A percentile compares a stretch with the other conserved stretches of the same genome.
Evolutionary conservation across 345 rosid species (phyloP).

Genomic region (Brassica incana): DNA sequence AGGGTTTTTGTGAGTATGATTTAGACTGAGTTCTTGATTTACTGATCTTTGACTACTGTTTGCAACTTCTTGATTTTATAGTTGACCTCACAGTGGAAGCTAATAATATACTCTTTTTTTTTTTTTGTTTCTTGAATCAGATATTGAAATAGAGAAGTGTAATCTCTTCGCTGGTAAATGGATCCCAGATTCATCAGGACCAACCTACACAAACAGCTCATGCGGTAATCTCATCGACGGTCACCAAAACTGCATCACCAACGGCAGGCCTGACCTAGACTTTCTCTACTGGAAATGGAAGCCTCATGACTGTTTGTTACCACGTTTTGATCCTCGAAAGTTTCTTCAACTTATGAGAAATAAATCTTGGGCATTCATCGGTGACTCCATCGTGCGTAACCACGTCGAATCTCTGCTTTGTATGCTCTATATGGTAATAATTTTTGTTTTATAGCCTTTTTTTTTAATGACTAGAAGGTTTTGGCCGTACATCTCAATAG

Average conservation of each 20-base stretch:
- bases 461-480: too few species aligned
- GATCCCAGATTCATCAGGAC: constrained; percentile 74
- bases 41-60: neutral
- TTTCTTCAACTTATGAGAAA: constrained; percentile 77
- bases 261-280: constrained; percentile 79
- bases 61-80: neutral
- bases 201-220: constrained; percentile 53
- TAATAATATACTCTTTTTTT: neutral
- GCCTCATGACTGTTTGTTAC: constrained; percentile 71
- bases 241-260: constrained; percentile 90
- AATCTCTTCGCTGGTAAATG: constrained; percentile 81
- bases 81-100: constrained; percentile 12
- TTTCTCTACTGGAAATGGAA: constrained; percentile 91
- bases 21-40: neutral
- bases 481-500: too few species aligned
- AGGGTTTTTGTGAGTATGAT: neutral
- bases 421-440: constrained; percentile 72
- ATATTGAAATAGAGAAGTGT: constrained; percentile 56
- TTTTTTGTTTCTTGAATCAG: constrained; percentile 21
- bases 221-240: constrained; percentile 53
- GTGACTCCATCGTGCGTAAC: constrained; percentile 95
- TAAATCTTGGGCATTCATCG: constrained; percentile 80
- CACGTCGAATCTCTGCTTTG: constrained; percentile 84
- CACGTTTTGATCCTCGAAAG: constrained; percentile 59
- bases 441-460: neutral